Conservation (phyloP, 148 eudicot genomes). For the Fagopyrum esculentum region DNA sequence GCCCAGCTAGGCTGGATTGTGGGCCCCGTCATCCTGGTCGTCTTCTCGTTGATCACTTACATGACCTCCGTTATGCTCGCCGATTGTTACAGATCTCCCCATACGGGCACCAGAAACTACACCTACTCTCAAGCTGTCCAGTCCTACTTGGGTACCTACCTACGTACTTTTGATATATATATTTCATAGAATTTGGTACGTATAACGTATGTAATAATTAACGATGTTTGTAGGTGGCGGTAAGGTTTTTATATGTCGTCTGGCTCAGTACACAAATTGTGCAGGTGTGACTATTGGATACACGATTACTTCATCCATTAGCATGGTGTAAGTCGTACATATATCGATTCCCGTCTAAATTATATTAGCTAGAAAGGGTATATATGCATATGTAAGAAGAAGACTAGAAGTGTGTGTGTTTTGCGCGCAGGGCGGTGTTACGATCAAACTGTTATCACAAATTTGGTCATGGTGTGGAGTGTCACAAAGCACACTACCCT, state of each 20-base stretch:
- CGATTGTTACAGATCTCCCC: conserved; percentile 15
- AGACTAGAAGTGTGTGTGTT: background rate
- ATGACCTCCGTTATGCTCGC: conserved; percentile 14
- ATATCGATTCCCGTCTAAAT: no score
- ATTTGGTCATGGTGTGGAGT: conserved; percentile 10
- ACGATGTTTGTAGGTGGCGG: background rate
- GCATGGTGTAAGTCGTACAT: conserved; percentile 37
- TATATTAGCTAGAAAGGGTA: no score
- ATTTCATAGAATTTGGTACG: no score
- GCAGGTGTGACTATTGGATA: conserved; percentile 54
- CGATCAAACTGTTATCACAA: conserved; percentile 25
- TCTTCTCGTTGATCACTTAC: conserved; percentile 15
- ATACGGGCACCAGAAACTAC: conserved; percentile 16
- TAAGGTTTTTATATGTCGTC: conserved; percentile 3
- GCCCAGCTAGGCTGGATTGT: conserved; percentile 17
- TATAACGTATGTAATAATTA: background rate
- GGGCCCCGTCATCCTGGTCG: conserved; percentile 7
- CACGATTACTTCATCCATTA: conserved; percentile 58
- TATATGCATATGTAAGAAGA: no score
- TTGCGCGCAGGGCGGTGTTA: conserved; percentile 17
- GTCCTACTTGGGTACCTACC: background rate
- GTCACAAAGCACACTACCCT: conserved; percentile 11
- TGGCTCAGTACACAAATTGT: conserved; percentile 35
- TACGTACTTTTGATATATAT: no score
- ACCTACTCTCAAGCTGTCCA: conserved; percentile 18